Evolutionary conservation across 352 stramenopile species (phyloP).

Genomic region (Detonula confervacea): DNA sequence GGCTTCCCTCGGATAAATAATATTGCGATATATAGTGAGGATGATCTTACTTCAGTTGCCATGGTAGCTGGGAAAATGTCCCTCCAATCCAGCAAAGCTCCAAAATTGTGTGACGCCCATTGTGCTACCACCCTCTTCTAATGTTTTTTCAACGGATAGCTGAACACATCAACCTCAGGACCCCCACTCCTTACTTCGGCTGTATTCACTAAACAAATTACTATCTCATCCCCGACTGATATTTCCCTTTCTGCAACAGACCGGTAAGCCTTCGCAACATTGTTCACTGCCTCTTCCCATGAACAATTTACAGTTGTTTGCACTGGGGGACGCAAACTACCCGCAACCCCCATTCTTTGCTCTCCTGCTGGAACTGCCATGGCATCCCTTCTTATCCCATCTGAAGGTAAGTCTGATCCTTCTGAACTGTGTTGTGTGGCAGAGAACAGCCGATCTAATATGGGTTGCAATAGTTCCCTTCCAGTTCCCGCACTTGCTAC

Average conservation of each 20-base stretch:
- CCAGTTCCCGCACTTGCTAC: constrained; percentile 74
- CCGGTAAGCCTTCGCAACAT: constrained; percentile 66
- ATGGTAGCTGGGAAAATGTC: too few species aligned
- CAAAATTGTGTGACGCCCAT: too few species aligned
- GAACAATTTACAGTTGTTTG: constrained; percentile 59
- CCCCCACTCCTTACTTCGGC: background rate
- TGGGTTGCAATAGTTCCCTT: constrained; percentile 75
- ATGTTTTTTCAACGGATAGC: constrained; percentile 52
- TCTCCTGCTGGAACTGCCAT: constrained; percentile 29
- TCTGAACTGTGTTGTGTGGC: background rate
- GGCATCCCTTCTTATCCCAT: constrained; percentile 8
- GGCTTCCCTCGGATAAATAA: too few species aligned
- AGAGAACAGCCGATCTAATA: constrained; percentile 78
- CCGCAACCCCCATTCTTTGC: constrained; percentile 39
- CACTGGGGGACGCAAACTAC: constrained; percentile 47
- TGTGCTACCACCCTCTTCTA: too few species aligned
- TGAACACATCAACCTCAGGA: constrained; percentile 36
- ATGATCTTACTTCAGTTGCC: too few species aligned
- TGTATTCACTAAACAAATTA: constrained; percentile 65
- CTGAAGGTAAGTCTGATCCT: background rate
- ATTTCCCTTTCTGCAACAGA: constrained; percentile 82
- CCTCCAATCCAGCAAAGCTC: too few species aligned
- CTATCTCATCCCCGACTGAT: constrained; percentile 74
- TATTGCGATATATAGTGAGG: too few species aligned
- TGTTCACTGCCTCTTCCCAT: constrained; percentile 57